A percentile compares a stretch with the other conserved stretches of the same genome.
Conservation (phyloP, 345 rosid species). For the Gynandropsis gynandra region DNA sequence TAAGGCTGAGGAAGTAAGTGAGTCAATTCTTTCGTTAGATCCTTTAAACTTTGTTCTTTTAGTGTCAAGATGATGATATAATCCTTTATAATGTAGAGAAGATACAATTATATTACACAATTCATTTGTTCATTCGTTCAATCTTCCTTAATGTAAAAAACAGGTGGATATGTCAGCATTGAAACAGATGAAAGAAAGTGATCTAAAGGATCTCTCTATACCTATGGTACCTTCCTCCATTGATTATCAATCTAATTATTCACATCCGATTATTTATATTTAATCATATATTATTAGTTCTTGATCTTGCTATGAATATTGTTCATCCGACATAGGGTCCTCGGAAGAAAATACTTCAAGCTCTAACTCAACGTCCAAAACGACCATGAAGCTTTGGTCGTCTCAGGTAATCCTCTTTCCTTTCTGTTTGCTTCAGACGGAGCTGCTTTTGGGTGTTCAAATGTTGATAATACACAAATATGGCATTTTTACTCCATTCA, state of each 20-base stretch:
- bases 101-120: too few relatives aligned
- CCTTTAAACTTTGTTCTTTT: conserved; percentile 4
- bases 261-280: neutral
- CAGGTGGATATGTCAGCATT: conserved; percentile 91
- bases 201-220: conserved; percentile 86
- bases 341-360: conserved; percentile 86
- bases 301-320: conserved; percentile 4
- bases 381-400: conserved; percentile 18
- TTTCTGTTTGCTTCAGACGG: too few relatives aligned
- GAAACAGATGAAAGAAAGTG: conserved; percentile 89
- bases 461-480: too few relatives aligned
- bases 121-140: too few relatives aligned
- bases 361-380: conserved; percentile 49
- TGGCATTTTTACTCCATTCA: too few relatives aligned
- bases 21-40: conserved; percentile 11
- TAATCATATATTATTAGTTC: conserved; percentile 4
- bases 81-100: conserved; percentile 4
- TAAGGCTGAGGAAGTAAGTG: conserved; percentile 92
- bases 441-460: too few relatives aligned
- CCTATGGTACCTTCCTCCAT: conserved; percentile 64
- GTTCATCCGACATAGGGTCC: conserved; percentile 60
- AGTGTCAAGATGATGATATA: neutral
- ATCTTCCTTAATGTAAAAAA: conserved; percentile 25
- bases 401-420: too few relatives aligned
- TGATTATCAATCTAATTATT: neutral